These are phyloP conservation scores for Quercus dentata DNA, from an alignment of 306 rosid species.

Conservation along the genomic window DNA sequence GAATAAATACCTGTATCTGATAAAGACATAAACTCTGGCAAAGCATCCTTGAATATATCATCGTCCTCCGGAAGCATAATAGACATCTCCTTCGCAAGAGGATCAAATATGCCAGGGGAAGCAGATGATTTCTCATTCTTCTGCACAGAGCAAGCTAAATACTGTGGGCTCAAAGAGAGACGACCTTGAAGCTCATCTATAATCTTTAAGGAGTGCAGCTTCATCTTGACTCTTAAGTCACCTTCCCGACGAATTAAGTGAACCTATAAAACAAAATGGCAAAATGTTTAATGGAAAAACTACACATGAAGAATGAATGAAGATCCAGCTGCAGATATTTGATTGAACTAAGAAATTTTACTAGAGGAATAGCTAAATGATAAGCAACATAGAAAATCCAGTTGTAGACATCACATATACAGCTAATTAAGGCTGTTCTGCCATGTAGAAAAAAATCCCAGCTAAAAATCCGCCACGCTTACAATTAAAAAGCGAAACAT, in stretches of 20 bases:
- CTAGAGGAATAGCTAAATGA: neutral
- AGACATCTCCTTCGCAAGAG: slow-evolving; percentile 46
- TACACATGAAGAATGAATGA: neutral
- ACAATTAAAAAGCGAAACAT: too few relatives aligned
- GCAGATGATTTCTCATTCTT: slow-evolving; percentile 41
- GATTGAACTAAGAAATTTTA: neutral
- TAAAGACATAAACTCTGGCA: slow-evolving; percentile 71
- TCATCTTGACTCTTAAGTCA: slow-evolving; percentile 69
- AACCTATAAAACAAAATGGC: slow-evolving; percentile 49
- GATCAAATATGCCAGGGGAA: slow-evolving; percentile 34
- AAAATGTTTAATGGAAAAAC: neutral
- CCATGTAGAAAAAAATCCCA: too few relatives aligned
- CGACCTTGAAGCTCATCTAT: slow-evolving; percentile 90
- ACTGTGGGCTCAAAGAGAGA: slow-evolving; percentile 52
- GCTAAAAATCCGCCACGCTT: too few relatives aligned
- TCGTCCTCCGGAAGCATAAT: slow-evolving; percentile 58
- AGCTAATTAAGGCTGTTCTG: too few relatives aligned
- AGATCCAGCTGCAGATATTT: neutral
- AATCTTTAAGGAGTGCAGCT: slow-evolving; percentile 81
- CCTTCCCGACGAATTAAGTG: slow-evolving; percentile 57
- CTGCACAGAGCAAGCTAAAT: slow-evolving; percentile 86
- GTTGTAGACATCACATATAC: neutral
- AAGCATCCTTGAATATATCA: slow-evolving; percentile 81
- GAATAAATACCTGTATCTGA: slow-evolving; percentile 51
- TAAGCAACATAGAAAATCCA: neutral